Percentiles rank a stretch among this genome's conserved stretches.
Evolutionary conservation across 2,329 filamentous ascomycete species (phyloP).

Genomic region (Eutypella sp.): DNA sequence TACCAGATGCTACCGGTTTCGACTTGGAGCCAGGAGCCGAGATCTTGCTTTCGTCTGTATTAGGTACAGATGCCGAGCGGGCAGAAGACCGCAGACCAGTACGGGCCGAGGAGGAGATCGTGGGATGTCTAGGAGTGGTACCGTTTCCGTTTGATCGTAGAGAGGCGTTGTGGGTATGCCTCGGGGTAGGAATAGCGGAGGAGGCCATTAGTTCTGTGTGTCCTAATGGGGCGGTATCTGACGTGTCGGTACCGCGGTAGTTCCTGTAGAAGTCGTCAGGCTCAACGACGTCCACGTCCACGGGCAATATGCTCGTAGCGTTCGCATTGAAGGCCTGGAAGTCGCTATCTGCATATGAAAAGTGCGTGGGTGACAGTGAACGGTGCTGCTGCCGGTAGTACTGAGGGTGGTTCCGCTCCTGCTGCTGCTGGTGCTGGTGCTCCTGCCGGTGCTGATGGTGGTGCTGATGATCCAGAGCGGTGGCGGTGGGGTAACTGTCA

Average conservation of each 20-base stretch:
- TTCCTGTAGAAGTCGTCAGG: constrained; percentile 53
- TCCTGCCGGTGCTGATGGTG: too few relatives aligned
- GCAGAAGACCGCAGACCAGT: constrained; percentile 36
- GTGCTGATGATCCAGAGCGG: constrained; percentile 5
- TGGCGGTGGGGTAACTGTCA: constrained; percentile 4
- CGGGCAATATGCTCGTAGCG: constrained; percentile 31
- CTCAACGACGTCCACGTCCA: constrained; percentile 39
- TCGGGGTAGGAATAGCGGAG: constrained; percentile 32
- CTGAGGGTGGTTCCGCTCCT: neutral
- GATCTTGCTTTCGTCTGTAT: constrained; percentile 43
- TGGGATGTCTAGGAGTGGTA: constrained; percentile 43
- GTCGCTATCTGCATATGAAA: constrained; percentile 34
- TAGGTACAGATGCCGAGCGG: constrained; percentile 54
- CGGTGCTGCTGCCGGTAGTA: constrained; percentile 3
- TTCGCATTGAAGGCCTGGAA: constrained; percentile 34
- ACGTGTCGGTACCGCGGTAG: constrained; percentile 36
- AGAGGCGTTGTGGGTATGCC: constrained; percentile 36
- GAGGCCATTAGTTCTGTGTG: constrained; percentile 37
- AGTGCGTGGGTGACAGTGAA: constrained; percentile 15
- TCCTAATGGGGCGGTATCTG: constrained; percentile 10
- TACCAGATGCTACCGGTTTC: constrained; percentile 22
- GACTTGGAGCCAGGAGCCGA: constrained; percentile 25
- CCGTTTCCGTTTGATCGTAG: constrained; percentile 47
- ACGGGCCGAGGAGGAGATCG: constrained; percentile 34
- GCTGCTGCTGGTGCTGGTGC: constrained; percentile 4